Evolutionary conservation across 2,329 filamentous ascomycete species (phyloP).

Genomic region (Paecilomyces variotii): DNA sequence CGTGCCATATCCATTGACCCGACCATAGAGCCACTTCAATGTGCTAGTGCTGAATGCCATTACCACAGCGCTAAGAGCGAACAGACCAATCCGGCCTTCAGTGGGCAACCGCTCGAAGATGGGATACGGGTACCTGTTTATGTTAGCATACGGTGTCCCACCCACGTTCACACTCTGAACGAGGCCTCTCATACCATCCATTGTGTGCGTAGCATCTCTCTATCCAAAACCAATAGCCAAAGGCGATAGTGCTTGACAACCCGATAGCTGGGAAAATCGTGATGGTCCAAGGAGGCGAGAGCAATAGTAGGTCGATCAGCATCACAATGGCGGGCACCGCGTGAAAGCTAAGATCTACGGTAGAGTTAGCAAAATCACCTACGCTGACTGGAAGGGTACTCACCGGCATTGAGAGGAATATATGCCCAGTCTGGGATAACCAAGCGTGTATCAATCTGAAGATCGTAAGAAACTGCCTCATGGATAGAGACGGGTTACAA

Average conservation of each 20-base stretch:
- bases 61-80: constrained; percentile 58
- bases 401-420: constrained; percentile 30
- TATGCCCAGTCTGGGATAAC: constrained; percentile 41
- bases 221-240: constrained; percentile 58
- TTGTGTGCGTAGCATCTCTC: constrained; percentile 53
- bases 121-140: constrained; percentile 71
- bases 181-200: constrained; percentile 43
- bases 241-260: constrained; percentile 44
- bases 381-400: constrained; percentile 3
- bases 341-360: constrained; percentile 40
- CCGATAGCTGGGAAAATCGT: constrained; percentile 43
- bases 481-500: constrained; percentile 11
- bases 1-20: constrained; percentile 32
- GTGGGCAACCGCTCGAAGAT: constrained; percentile 64
- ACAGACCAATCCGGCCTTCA: constrained; percentile 59
- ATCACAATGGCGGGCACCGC: constrained; percentile 47
- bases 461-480: constrained; percentile 3
- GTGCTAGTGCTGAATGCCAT: constrained; percentile 64
- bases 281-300: constrained; percentile 55
- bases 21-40: constrained; percentile 63
- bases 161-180: background rate
- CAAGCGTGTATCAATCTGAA: constrained; percentile 37
- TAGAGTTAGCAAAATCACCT: background rate
- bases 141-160: constrained; percentile 1
- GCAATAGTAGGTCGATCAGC: constrained; percentile 47